Base-by-base conservation (phyloP, 2,329 filamentous ascomycete genomes). In the Emmonsia crescens region DNA sequence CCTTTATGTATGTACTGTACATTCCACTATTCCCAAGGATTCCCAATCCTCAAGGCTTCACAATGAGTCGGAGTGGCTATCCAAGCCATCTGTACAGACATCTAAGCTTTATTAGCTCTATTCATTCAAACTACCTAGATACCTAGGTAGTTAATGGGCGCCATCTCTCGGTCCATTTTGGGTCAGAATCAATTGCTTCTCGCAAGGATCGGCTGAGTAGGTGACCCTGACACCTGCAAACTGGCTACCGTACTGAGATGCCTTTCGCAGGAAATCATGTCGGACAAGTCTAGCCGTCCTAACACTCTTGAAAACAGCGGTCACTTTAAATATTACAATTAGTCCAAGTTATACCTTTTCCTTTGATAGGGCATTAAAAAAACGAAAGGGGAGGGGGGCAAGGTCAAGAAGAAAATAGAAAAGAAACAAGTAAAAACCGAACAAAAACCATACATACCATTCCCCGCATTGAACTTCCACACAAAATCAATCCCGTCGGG, bases 391-490 rank as follows among this genome's bases (percentile, higher is more conserved):
- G 10, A 52, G 52, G 36, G 54, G 29, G 40, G 31, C n/a, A n/a
- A n/a, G n/a, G n/a, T n/a, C n/a, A n/a, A n/a, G n/a, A n/a, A n/a
- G n/a, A n/a, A n/a, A n/a, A n/a, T n/a, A n/a, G n/a, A n/a, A n/a
- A n/a, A n/a, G n/a, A n/a, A n/a, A n/a, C n/a, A n/a, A n/a, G n/a
- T n/a, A n/a, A n/a, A n/a, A n/a, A n/a, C n/a, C n/a, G n/a, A n/a
- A n/a, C n/a, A n/a, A n/a, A n/a, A n/a, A n/a, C n/a, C 38, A 57
- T 10, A 68, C 74, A 67, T 68, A 77, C 75, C 75, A 60, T 77
- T 77, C 8, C 75, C 75, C 61, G 71, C 70, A 60, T 77, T 77
- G 64, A 76, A 77, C 5, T 75, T 68, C 73, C 74, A 77, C 19
- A 75, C 66, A 60, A 76, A 70, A 60, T 77, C 75, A 60, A 77